phyloP scores from a whole-genome alignment of 768 basidiomycete genomes.

The Panellus pusillus region DNA sequence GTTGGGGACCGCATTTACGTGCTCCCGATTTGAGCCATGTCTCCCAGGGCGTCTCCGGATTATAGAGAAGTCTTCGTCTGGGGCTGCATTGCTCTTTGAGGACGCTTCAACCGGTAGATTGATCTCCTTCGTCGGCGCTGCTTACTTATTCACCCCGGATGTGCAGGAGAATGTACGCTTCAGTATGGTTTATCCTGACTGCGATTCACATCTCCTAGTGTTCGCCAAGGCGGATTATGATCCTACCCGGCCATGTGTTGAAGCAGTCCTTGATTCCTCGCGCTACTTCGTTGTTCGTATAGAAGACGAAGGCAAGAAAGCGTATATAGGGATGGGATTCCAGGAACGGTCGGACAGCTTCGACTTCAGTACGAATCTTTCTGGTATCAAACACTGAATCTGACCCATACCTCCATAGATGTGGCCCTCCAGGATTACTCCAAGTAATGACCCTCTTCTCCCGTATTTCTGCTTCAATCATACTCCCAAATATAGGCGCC shows the following conservation, averaged over 20 bases:
- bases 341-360: constrained; percentile 86
- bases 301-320: constrained; percentile 84
- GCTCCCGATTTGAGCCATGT: background rate
- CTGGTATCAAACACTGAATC: constrained; percentile 9
- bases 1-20: constrained; percentile 26
- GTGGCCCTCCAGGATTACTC: constrained; percentile 86
- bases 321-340: constrained; percentile 94
- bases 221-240: constrained; percentile 90
- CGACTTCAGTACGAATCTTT: constrained; percentile 74
- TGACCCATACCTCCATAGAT: constrained; percentile 43
- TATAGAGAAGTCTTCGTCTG: constrained; percentile 63
- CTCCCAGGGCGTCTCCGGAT: constrained; percentile 62
- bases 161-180: constrained; percentile 65
- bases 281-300: constrained; percentile 93
- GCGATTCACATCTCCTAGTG: constrained; percentile 43
- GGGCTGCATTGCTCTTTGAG: constrained; percentile 76
- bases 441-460: constrained; percentile 47
- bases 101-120: constrained; percentile 67
- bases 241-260: constrained; percentile 76
- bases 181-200: constrained; percentile 13
- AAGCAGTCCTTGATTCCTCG: constrained; percentile 93
- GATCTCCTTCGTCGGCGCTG: constrained; percentile 1
- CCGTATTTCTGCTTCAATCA: constrained; percentile 11
- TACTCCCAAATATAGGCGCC: constrained; percentile 46
- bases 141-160: background rate